Base-by-base conservation (phyloP, 2,329 filamentous ascomycete species). In the Akanthomyces muscarius region DNA sequence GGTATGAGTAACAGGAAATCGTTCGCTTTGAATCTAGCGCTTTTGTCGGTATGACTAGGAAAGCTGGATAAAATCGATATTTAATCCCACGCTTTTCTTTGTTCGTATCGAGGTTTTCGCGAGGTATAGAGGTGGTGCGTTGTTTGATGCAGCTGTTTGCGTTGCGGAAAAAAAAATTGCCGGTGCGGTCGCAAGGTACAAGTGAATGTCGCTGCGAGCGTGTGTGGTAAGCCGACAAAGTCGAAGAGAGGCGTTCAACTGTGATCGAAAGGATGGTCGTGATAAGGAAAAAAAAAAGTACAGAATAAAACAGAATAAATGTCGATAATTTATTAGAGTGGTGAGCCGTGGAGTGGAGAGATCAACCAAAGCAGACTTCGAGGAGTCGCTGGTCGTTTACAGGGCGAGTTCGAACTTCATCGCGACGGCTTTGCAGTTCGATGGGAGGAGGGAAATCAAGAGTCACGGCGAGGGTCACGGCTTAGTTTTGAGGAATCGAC, bases 391-490 rank as follows among this genome's bases (percentile, higher is more conserved):
- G 78, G 76, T 69, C 72, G 69, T 67, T 78, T 79, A 84, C 74
- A 83, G 76, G 76, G 75, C 76, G 72, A 71, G 79, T 74, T 78
- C 79, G 79, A 82, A 82, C 74, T 74, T 75, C 81, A 85, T 84
- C 73, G 78, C 78, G 78, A 74, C 76, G 75, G 76, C 75, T 71
- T 73, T 79, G 72, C 69, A 76, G 79, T 80, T 83, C 78, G 80
- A 79, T 80, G 71, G 71, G 69, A 61, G 69, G 72, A 74, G 73
- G 75, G 75, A 76, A 75, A 69, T 45, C 38, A 58, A 33, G 56
- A 53, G 59, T 18, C 25, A 66, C 66, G 66, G 56, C 65, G 71
- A 67, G 71, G 73, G 73, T 68, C 69, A 68, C 73, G 71, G 71
- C 68, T 73, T 70, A 71, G 72, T 75, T 75, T 75, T 75, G 73